Evolutionary conservation across 2,329 filamentous ascomycete genomes (phyloP).

Genomic region (Pyrenophora graminea): DNA sequence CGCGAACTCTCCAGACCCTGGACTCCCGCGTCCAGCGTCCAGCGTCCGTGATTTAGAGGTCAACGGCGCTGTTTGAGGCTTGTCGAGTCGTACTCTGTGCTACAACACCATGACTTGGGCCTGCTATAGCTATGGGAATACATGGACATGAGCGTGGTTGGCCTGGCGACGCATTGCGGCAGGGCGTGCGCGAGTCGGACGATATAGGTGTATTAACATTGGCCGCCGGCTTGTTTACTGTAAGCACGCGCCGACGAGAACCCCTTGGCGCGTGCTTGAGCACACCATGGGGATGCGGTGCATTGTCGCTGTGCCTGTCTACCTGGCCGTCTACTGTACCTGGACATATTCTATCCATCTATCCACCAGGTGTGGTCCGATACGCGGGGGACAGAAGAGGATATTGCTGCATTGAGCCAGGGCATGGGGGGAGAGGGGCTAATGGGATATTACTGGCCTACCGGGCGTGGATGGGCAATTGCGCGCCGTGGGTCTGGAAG

Average conservation of each 20-base stretch:
- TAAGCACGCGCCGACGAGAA: constrained; percentile 13
- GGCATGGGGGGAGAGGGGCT: constrained; percentile 12
- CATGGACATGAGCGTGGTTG: constrained; percentile 17
- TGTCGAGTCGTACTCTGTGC: constrained; percentile 10
- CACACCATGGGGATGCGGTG: constrained; percentile 9
- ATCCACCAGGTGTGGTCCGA: not conserved
- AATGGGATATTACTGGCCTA: constrained; percentile 4
- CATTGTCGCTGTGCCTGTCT: no score
- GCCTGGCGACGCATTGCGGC: constrained; percentile 18
- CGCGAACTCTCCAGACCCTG: constrained; percentile 6
- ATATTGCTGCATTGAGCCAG: constrained; percentile 3
- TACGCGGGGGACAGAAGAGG: constrained; percentile 17
- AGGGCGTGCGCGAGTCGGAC: constrained; percentile 16
- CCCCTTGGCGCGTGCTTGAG: constrained; percentile 15
- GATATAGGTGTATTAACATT: constrained; percentile 12
- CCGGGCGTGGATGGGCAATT: constrained; percentile 1
- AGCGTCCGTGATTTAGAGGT: constrained; percentile 2
- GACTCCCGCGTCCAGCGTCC: constrained; percentile 5
- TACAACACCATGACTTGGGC: constrained; percentile 14
- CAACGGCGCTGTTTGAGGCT: not conserved
- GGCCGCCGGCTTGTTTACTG: constrained; percentile 14
- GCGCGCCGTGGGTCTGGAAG: constrained; percentile 19
- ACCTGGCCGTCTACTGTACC: no score
- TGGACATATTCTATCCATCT: no score
- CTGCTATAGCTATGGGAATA: constrained; percentile 2